Base-by-base conservation (phyloP, 208 protist genomes). In the Trypanosoma platydactyli region DNA sequence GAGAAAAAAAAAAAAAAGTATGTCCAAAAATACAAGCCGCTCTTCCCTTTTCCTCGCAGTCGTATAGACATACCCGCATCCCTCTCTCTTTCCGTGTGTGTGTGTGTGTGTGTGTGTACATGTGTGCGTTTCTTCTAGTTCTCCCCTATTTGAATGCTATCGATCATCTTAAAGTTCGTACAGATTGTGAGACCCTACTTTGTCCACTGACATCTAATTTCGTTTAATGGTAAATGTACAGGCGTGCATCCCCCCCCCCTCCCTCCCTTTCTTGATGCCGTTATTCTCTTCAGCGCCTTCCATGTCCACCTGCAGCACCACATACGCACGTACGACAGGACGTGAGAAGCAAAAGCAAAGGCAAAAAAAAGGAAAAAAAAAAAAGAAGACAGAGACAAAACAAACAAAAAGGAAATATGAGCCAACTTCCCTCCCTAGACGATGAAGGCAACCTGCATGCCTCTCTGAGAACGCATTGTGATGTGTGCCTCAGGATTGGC, bases 281-380 rank as follows among this genome's bases (percentile, higher is more conserved):
- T 38, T n/a, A n/a, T n/a, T 9, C 33, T 9, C 5, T 38, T 38
- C 33, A 3, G 9, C 33, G 33, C 9, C 33, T 38, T 38, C 33
- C 9, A 9, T 38, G 33, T 11, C 9, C 33, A 11, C 9, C 33
- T 38, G 5, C 33, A 38, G 33, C 33, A 9, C 9, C 33, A 38
- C 33, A 9, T 9, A 38, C 3, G 9, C 33, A 38, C 33, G 33
- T 38, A 38, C 33, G n/a, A 38, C 33, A 38, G 5, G 33, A 3
- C 5, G 30, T 7, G 62, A 29, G 3, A 51, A 15, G 40, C 41
- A 53, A 16, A 59, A 50, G 33, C 27, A 63, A 41, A 45, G 25
- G 18, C 29, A 65, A 9, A 56, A 27, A 44, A 27, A 40, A 61
- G 52, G 48, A 48, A 57, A 61, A 40, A 20, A 29, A 58, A 66